Percentiles rank a stretch among this genome's conserved stretches.
Evolutionary conservation across 345 rosid genomes (phyloP).

Genomic region (Sonneratia alba): DNA sequence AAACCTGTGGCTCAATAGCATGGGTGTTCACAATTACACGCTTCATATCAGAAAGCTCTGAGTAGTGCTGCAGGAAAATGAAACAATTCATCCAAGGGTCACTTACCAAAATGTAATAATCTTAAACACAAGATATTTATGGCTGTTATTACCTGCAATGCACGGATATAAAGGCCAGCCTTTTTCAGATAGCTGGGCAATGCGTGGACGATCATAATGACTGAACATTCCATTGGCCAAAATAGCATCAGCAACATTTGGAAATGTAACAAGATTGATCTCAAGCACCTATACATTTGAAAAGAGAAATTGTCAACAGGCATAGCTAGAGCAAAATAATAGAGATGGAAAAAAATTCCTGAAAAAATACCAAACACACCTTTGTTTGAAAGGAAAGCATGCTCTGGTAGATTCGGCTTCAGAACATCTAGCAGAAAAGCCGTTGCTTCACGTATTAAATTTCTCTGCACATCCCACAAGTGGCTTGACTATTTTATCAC

Average conservation of each 20-base stretch:
- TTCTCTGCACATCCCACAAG: conserved; percentile 47
- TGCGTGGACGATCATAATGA: conserved; percentile 93
- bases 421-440: conserved; percentile 93
- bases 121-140: conserved; percentile 1
- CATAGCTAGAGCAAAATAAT: background rate
- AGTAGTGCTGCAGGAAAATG: conserved; percentile 67
- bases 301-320: conserved; percentile 7
- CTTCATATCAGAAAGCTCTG: conserved; percentile 92
- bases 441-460: conserved; percentile 95
- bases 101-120: background rate
- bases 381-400: conserved; percentile 84
- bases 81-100: conserved; percentile 1
- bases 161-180: conserved; percentile 90
- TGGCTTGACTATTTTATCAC: background rate
- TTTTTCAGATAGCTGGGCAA: conserved; percentile 99
- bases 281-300: conserved; percentile 66
- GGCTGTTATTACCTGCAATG: conserved; percentile 55
- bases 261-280: conserved; percentile 94
- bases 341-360: background rate
- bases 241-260: conserved; percentile 97
- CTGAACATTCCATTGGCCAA: conserved; percentile 96
- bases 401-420: conserved; percentile 94
- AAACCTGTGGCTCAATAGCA: conserved; percentile 99
- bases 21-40: conserved; percentile 98
- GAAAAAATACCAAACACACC: conserved; percentile 27